These are phyloP conservation scores for Tetracladium setigerum DNA, from an alignment of 495 filamentous ascomycete genomes.

Conservation along the genomic window DNA sequence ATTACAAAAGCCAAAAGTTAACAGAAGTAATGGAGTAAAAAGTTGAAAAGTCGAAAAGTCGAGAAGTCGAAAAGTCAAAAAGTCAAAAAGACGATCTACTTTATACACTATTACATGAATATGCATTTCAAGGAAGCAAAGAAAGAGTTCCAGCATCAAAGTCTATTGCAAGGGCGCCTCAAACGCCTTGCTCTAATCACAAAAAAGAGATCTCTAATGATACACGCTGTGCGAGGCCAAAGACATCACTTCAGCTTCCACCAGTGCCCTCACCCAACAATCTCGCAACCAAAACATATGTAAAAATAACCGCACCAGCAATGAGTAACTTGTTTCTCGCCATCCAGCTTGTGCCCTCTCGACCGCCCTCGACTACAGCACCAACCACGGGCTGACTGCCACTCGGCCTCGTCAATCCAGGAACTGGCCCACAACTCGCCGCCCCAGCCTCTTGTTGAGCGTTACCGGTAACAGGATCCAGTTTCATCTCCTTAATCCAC, in stretches of 20 bases:
- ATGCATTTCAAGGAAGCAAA: too few relatives aligned
- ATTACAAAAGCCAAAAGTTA: too few relatives aligned
- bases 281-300: constrained; percentile 73
- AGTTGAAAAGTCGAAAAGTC: too few relatives aligned
- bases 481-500: constrained; percentile 78
- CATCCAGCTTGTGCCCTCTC: constrained; percentile 77
- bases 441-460: constrained; percentile 29
- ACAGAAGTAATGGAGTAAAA: too few relatives aligned
- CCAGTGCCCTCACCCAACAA: constrained; percentile 41
- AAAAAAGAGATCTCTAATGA: too few relatives aligned
- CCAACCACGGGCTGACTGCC: constrained; percentile 64
- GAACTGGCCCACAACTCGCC: constrained; percentile 26
- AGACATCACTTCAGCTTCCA: neutral
- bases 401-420: constrained; percentile 43
- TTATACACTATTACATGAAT: too few relatives aligned
- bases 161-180: too few relatives aligned
- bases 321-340: constrained; percentile 68
- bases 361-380: constrained; percentile 70
- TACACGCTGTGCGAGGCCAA: neutral
- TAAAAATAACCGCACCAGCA: constrained; percentile 56
- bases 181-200: too few relatives aligned
- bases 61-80: too few relatives aligned
- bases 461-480: constrained; percentile 56
- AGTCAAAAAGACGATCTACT: too few relatives aligned
- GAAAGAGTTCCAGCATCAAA: too few relatives aligned